Evolutionary conservation across 2,329 filamentous ascomycete species (phyloP).

Genomic region (Truncatella angustata): DNA sequence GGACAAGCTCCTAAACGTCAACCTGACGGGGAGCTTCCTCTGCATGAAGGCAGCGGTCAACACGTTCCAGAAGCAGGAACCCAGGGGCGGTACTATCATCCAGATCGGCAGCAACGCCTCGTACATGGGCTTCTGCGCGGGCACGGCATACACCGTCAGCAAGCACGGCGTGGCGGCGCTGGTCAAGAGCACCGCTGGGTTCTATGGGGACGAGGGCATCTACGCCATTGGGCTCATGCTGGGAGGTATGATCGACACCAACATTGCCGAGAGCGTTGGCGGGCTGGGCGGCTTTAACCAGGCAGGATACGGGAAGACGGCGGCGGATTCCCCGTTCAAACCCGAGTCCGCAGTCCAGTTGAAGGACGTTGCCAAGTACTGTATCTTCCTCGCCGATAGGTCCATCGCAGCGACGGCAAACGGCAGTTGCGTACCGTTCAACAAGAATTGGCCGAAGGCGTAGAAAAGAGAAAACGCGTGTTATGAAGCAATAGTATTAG

Average conservation of each 20-base stretch:
- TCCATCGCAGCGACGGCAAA: conserved; percentile 19
- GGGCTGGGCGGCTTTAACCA: conserved; percentile 28
- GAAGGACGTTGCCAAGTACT: conserved; percentile 35
- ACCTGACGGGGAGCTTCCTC: conserved; percentile 54
- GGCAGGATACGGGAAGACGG: conserved; percentile 26
- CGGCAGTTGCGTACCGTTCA: conserved; percentile 18
- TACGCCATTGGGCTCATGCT: conserved; percentile 49
- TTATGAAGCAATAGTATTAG: too few species aligned
- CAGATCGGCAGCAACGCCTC: conserved; percentile 21
- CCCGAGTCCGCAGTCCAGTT: conserved; percentile 28
- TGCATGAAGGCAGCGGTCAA: conserved; percentile 49
- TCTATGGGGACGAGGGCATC: conserved; percentile 54
- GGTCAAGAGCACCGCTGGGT: conserved; percentile 56
- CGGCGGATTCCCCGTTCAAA: conserved; percentile 24
- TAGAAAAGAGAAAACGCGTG: too few species aligned
- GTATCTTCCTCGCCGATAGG: conserved; percentile 22
- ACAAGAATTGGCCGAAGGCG: conserved; percentile 24
- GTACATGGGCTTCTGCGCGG: conserved; percentile 22
- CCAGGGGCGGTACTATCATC: conserved; percentile 22
- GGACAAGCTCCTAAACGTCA: conserved; percentile 54
- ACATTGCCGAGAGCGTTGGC: conserved; percentile 45
- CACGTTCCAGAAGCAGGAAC: conserved; percentile 41
- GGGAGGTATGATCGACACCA: conserved; percentile 52
- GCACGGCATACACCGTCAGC: conserved; percentile 49
- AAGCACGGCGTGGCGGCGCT: conserved; percentile 55